phyloP scores from a whole-genome alignment of 1,284 basidiomycete genomes.

The Ustilago crameri region DNA sequence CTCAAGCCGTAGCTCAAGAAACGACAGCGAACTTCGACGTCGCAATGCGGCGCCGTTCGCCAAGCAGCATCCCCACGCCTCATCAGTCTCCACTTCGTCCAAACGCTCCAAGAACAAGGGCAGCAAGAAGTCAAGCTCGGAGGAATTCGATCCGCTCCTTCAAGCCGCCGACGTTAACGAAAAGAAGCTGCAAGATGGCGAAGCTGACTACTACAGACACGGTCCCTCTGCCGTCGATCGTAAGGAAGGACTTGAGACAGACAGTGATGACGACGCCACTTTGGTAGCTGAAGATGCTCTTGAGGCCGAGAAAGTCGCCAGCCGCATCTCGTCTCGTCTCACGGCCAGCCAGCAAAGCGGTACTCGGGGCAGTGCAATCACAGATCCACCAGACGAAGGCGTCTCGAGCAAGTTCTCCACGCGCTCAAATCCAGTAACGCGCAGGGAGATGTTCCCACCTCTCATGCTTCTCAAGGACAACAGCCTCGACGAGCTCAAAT shows the following conservation, averaged over 20 bases:
- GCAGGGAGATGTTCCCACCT: conserved; percentile 58
- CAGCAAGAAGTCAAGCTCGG: conserved; percentile 4
- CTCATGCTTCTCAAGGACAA: conserved; percentile 58
- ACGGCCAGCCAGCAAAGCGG: conserved; percentile 5
- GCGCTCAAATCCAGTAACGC: conserved; percentile 36
- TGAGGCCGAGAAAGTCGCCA: conserved; percentile 34
- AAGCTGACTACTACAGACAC: conserved; percentile 5
- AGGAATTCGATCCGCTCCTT: conserved; percentile 16
- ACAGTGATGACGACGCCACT: conserved; percentile 29
- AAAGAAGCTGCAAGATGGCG: neutral
- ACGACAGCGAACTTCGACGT: conserved; percentile 5
- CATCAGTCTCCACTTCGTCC: neutral
- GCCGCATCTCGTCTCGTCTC: conserved; percentile 41
- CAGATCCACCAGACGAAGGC: conserved; percentile 25
- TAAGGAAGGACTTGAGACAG: conserved; percentile 1
- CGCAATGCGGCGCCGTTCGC: conserved; percentile 7
- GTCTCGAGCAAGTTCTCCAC: conserved; percentile 49
- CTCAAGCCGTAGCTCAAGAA: neutral
- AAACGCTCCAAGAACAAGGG: neutral
- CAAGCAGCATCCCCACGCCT: neutral
- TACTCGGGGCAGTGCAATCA: conserved; percentile 9
- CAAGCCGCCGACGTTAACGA: neutral
- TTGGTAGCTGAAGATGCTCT: conserved; percentile 22
- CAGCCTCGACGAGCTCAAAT: conserved; percentile 61
- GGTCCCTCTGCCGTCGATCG: conserved; percentile 7